Evolutionary conservation across 208 protist species (phyloP).

Genomic region (Acanthamoeba healyi): DNA sequence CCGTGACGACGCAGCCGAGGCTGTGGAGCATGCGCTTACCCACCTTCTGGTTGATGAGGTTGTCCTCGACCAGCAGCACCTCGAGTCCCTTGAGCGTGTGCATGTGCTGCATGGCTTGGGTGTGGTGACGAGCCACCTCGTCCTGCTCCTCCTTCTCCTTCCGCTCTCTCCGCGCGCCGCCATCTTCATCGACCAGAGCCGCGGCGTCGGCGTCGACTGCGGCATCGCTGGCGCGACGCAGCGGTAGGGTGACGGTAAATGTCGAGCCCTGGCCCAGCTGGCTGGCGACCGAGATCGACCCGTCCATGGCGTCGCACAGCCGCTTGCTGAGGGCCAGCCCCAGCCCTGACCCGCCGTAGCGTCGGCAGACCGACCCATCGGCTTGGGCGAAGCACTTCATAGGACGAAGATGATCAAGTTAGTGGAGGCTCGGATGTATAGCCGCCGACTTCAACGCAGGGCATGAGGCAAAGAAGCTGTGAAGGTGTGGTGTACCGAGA

Average conservation of each 20-base stretch:
- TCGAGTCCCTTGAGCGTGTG: not conserved
- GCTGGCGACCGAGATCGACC: not conserved
- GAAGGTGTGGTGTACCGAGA: not conserved
- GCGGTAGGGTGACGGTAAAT: not conserved
- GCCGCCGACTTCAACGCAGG: too few species aligned
- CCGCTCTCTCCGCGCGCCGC: not conserved
- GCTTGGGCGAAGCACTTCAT: not conserved
- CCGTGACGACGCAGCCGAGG: constrained; percentile 1
- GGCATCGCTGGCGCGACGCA: not conserved
- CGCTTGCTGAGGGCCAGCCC: constrained; percentile 37
- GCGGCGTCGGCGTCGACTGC: not conserved
- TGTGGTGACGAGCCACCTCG: too few species aligned
- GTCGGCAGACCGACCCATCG: not conserved
- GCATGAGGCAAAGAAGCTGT: not conserved
- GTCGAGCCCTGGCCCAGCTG: not conserved
- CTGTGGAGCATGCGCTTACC: not conserved
- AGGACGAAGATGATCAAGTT: not conserved
- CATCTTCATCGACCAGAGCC: not conserved
- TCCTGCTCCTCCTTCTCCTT: not conserved
- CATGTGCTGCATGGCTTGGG: too few species aligned
- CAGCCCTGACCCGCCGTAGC: constrained; percentile 23
- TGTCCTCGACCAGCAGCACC: constrained; percentile 47
- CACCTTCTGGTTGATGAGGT: constrained; percentile 25
- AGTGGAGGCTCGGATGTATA: too few species aligned
- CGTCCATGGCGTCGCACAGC: constrained; percentile 11